Evolutionary conservation across 208 protist species (phyloP), one percentile per base, ranked within the genome.

Genomic region (Trypanosoma avium): DNA sequence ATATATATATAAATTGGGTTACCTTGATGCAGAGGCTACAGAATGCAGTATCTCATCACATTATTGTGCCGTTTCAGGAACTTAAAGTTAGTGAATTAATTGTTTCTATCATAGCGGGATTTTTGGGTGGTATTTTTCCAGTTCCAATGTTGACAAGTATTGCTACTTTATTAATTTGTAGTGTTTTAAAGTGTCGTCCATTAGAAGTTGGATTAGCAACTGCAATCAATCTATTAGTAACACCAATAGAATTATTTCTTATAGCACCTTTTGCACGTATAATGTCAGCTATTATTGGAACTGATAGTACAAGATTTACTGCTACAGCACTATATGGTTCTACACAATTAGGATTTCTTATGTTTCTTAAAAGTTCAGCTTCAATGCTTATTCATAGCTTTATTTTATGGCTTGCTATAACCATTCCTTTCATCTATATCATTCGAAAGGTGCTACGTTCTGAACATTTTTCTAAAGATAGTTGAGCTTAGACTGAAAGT

Each of bases 91-190:
- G 15, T 0, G 67, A 83, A 40, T 42, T 82, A 10, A 0, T 66
- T 4, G 59, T 79, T 5, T 57, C 75, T n/a, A 29, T 74, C 1
- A 43, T 63, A 8, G 46, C 75, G 24, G 84, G 84, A 36, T 13
- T 86, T 5, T 27, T 81, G 0, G 75, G 76, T 3, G 84, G 84
- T 32, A 32, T 88, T 8, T 91, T 87, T 61, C 81, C 84, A 0
- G 45, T 91, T 3, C 84, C 84, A 1, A 38, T 86, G 13, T 45
- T 75, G 13, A 86, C 77, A 3, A 77, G 77, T 2, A 13, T 82
- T 12, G 65, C 65, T 2, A 82, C 80, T 4, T 17, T 84, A 0
- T 0, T 62, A 0, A 27, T 76, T 6, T 70, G 67, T 9, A 38
- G 42, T 4, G 60, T 46, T 8, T 22, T 77, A 8, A 43, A 26